Evolutionary conservation across 495 filamentous ascomycete genomes (phyloP).

Genomic region (Lindgomyces ingoldianus): DNA sequence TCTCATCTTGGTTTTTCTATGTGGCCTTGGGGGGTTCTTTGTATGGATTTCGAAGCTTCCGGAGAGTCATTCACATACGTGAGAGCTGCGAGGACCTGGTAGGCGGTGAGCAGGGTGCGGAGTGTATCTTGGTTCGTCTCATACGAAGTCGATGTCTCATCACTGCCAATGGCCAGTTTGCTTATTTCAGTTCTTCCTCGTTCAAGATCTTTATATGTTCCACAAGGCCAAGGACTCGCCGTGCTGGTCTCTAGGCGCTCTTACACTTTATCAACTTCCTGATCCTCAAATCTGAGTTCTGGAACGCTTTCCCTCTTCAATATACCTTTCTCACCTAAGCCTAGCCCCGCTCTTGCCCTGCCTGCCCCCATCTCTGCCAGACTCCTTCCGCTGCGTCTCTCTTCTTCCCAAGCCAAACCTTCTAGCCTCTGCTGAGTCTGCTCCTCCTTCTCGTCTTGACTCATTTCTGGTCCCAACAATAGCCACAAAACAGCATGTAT

Average conservation of each 20-base stretch:
- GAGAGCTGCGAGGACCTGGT: too few species aligned
- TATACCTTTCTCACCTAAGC: neutral
- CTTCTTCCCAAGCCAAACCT: slow-evolving; percentile 38
- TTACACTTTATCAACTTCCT: neutral
- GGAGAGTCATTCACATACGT: too few species aligned
- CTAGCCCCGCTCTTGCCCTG: slow-evolving; percentile 10
- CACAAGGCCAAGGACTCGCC: neutral
- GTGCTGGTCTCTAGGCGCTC: neutral
- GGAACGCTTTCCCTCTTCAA: neutral
- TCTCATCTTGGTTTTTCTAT: too few species aligned
- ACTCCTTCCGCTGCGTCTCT: slow-evolving; percentile 41
- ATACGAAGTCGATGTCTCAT: too few species aligned
- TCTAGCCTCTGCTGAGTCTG: slow-evolving; percentile 40
- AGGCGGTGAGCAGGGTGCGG: too few species aligned
- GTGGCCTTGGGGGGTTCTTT: too few species aligned
- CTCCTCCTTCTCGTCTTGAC: slow-evolving; percentile 45
- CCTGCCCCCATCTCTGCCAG: slow-evolving; percentile 36
- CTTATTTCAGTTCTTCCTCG: neutral
- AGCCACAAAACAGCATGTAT: slow-evolving; percentile 45
- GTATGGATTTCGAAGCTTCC: too few species aligned
- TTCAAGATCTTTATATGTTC: neutral
- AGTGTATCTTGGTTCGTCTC: too few species aligned
- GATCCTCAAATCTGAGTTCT: neutral
- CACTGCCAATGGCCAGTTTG: too few species aligned
- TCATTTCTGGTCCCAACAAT: slow-evolving; percentile 47